Base-by-base conservation (phyloP, 2,329 filamentous ascomycete genomes). In the Phyllosticta paracitricarpa region DNA sequence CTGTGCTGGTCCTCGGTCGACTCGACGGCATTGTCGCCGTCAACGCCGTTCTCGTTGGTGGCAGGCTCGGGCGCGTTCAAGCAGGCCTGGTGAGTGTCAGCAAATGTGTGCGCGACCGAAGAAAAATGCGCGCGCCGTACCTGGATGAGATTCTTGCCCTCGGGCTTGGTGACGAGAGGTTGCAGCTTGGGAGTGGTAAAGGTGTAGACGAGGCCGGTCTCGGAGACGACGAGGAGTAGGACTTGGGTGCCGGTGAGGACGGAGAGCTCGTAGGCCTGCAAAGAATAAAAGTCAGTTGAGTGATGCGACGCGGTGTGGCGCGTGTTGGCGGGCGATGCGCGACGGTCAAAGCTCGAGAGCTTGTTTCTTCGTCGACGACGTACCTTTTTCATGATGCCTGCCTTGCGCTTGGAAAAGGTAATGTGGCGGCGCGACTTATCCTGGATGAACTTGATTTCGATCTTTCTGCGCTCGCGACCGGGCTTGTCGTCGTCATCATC, bases 371-470 rank as follows among this genome's bases (percentile, higher is more conserved):
- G 28, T 6, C 7, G 28, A 30, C 28, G 51, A 82, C 86, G 68
- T 75, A 97, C 94, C 91, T 97, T 97, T 84, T 99, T 97, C 94
- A 99, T 97, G 78, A 99, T 97, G 70, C 94, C 94, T 61, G 94
- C 94, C 82, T 99, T 99, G 76, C 94, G 91, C 86, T 99, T 99
- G 69, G 93, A 97, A 77, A 99, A 97, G 71, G 94, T 97, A 75
- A 97, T 99, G 81, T 99, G 94, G 65, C 94, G 89, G 79, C 94
- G 91, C 79, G 93, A 97, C 82, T 99, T 99, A 80, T 99, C 94
- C 78, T 92, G 93, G 77, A 99, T 99, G 81, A 99, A 99, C 84
- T 99, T 99, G 81, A 99, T 99, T 79, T 99, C 94, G 72, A 99
- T 99, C 88, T 99, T 99, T 80, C 94, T 87, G 74, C 94, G 88